These are phyloP conservation scores for Podospora pseudocomata DNA, from an alignment of 495 filamentous ascomycete species.

Conservation along the genomic window DNA sequence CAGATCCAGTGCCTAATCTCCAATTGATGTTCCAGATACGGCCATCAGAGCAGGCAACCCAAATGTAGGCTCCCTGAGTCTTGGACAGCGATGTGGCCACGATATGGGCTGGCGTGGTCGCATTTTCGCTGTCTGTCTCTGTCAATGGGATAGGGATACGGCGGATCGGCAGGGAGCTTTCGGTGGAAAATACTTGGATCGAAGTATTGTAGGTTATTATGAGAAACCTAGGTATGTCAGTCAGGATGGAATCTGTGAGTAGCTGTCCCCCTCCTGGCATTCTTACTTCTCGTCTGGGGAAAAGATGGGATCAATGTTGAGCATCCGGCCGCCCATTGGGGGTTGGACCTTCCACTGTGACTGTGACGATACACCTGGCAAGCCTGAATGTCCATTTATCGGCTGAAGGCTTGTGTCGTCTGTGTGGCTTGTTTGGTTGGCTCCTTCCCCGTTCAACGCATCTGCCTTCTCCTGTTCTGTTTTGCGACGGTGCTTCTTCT, in stretches of 20 bases:
- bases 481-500: constrained; percentile 32
- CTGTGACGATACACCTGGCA: constrained; percentile 17
- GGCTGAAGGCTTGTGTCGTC: neutral
- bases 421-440: neutral
- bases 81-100: constrained; percentile 59
- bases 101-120: constrained; percentile 34
- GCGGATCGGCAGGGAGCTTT: constrained; percentile 73
- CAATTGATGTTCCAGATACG: constrained; percentile 72
- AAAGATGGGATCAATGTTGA: constrained; percentile 73
- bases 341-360: constrained; percentile 56
- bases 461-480: constrained; percentile 20
- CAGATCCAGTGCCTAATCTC: constrained; percentile 54
- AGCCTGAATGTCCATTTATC: constrained; percentile 16
- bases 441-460: constrained; percentile 15
- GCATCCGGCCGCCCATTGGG: constrained; percentile 63
- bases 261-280: neutral
- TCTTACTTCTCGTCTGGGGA: constrained; percentile 76
- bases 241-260: constrained; percentile 31
- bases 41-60: constrained; percentile 65
- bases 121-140: constrained; percentile 22
- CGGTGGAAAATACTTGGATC: constrained; percentile 75
- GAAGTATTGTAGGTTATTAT: constrained; percentile 59
- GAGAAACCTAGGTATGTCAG: constrained; percentile 55
- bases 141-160: constrained; percentile 46
- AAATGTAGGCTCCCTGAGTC: constrained; percentile 55